Evolutionary conservation across 108 stramenopile genomes (phyloP).

Genomic region (Seminavis robusta): DNA sequence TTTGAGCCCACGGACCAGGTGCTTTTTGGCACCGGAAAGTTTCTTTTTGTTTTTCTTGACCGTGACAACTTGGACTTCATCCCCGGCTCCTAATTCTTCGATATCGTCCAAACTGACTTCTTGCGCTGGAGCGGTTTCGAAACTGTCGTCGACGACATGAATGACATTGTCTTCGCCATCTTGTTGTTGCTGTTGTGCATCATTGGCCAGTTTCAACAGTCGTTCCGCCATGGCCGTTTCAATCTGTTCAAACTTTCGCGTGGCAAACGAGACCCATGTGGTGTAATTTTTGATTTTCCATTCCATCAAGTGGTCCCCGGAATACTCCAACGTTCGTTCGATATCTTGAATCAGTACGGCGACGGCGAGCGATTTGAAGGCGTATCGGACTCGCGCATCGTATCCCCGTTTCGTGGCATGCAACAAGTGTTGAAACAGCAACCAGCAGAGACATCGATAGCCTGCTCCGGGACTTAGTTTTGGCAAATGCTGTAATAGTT

Average conservation of each 20-base stretch:
- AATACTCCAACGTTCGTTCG: slow-evolving; percentile 11
- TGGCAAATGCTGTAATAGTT: slow-evolving; percentile 66
- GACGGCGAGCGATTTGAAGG: slow-evolving; percentile 71
- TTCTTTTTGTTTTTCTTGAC: too few species aligned
- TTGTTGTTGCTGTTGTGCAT: neutral
- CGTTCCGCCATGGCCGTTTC: slow-evolving; percentile 67
- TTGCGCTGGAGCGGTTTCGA: too few species aligned
- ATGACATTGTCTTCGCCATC: too few species aligned
- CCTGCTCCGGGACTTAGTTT: slow-evolving; percentile 76
- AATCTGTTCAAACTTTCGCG: slow-evolving; percentile 78
- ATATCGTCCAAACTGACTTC: too few species aligned
- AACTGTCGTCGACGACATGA: too few species aligned
- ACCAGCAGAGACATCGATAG: slow-evolving; percentile 64
- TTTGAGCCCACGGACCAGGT: slow-evolving; percentile 65
- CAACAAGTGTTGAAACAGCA: slow-evolving; percentile 65
- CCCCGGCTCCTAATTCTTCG: too few species aligned
- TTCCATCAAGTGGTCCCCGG: neutral
- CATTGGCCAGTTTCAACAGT: slow-evolving; percentile 50
- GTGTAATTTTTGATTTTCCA: too few species aligned
- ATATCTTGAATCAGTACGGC: slow-evolving; percentile 66
- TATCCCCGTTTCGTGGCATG: slow-evolving; percentile 66
- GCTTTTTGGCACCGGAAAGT: too few species aligned
- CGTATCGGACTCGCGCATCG: slow-evolving; percentile 75
- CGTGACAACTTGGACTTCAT: too few species aligned
- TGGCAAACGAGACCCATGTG: slow-evolving; percentile 51